Evolutionary conservation across 306 rosid genomes (phyloP).

Genomic region (Gastrolobium villosum): DNA sequence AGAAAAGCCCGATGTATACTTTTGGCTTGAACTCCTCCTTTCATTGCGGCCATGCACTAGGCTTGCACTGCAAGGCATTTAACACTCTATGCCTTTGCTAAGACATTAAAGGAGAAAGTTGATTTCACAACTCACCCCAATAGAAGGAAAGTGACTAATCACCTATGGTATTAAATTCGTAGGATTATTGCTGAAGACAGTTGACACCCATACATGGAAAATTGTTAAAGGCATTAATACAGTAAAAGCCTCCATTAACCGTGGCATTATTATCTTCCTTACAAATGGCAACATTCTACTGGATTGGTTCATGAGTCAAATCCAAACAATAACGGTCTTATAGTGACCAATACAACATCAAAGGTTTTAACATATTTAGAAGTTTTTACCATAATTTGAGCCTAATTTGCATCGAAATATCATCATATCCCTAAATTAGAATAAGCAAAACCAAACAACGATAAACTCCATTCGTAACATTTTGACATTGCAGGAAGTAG

Average conservation of each 20-base stretch:
- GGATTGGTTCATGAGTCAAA: constrained; percentile 18
- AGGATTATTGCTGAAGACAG: background rate
- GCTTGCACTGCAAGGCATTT: constrained; percentile 13
- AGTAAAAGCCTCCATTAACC: constrained; percentile 13
- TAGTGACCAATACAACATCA: background rate
- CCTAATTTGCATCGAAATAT: background rate
- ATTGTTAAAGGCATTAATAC: constrained; percentile 5
- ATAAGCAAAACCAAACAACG: constrained; percentile 2
- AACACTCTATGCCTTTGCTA: constrained; percentile 32
- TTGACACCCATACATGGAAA: constrained; percentile 31
- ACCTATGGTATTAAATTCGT: background rate
- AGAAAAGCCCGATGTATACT: background rate
- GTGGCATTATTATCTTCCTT: constrained; percentile 12
- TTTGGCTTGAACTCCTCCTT: constrained; percentile 12
- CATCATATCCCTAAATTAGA: background rate
- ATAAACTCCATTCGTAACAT: constrained; percentile 28
- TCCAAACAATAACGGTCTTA: constrained; percentile 13
- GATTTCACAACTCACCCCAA: constrained; percentile 29
- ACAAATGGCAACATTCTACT: background rate
- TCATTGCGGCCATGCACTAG: constrained; percentile 11
- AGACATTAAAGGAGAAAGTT: constrained; percentile 16
- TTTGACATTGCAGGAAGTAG: constrained; percentile 26
- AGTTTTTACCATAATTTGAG: background rate
- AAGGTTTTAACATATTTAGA: constrained; percentile 13
- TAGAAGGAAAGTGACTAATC: constrained; percentile 29